phyloP scores from a whole-genome alignment of 768 basidiomycete species.

The Phaffia tasmanica region DNA sequence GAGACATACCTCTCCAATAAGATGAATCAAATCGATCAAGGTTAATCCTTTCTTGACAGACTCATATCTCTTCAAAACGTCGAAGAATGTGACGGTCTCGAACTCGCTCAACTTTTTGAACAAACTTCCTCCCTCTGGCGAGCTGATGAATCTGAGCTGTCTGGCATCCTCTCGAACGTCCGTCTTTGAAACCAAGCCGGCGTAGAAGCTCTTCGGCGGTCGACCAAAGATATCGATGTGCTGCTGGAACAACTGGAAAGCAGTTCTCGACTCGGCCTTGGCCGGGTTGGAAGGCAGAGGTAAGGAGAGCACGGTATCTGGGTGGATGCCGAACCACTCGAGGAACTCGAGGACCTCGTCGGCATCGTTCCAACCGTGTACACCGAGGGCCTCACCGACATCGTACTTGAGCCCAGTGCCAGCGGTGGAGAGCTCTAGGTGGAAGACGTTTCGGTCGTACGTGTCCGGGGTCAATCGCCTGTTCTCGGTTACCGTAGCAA shows the following conservation, averaged over 20 bases:
- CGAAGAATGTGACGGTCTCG: slow-evolving; percentile 87
- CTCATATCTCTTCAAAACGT: slow-evolving; percentile 62
- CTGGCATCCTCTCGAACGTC: slow-evolving; percentile 57
- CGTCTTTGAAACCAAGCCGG: slow-evolving; percentile 69
- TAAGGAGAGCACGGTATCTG: slow-evolving; percentile 65
- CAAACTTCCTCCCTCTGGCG: slow-evolving; percentile 75
- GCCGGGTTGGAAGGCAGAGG: slow-evolving; percentile 50
- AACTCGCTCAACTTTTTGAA: slow-evolving; percentile 95
- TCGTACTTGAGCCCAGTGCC: slow-evolving; percentile 90
- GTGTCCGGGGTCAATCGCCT: slow-evolving; percentile 84
- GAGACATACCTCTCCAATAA: slow-evolving; percentile 55
- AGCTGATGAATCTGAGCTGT: slow-evolving; percentile 80
- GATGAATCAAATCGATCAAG: slow-evolving; percentile 63
- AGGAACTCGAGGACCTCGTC: slow-evolving; percentile 82
- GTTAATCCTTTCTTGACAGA: slow-evolving; percentile 65
- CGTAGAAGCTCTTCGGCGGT: slow-evolving; percentile 91
- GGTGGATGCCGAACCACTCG: slow-evolving; percentile 78
- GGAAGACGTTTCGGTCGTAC: slow-evolving; percentile 98
- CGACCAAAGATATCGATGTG: slow-evolving; percentile 93
- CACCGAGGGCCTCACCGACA: slow-evolving; percentile 90
- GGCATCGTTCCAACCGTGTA: slow-evolving; percentile 96
- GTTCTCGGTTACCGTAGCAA: slow-evolving; percentile 89
- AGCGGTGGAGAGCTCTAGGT: slow-evolving; percentile 84
- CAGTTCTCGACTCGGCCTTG: slow-evolving; percentile 76
- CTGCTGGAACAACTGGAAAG: slow-evolving; percentile 89